Evolutionary conservation across 225 moss, liverwort and hornwort species (phyloP), one percentile per base, ranked within the genome.

Genomic region (Thuidium tamariscinum): DNA sequence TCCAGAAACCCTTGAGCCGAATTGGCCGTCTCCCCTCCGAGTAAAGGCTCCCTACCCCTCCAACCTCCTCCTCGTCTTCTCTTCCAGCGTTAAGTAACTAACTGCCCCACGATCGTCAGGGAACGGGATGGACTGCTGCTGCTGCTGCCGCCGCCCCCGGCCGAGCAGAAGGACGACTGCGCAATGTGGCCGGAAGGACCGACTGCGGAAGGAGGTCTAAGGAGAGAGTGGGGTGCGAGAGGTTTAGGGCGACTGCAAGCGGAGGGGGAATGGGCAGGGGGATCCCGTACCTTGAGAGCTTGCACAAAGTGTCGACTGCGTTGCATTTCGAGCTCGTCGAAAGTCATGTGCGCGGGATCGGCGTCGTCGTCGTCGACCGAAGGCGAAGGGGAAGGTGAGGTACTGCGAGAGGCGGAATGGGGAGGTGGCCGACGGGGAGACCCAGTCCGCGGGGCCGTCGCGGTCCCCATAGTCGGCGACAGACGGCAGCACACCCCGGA

Each of bases 321-420:
- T 83, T 94, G 94, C 94, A 93, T 94, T 90, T 93, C 91, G 29
- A 90, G 88, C 88, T 94, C 94, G 87, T 94, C 94, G 62, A 90
- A 94, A 32, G 93, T 92, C 89, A 94, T 88, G 83, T 91, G 92
- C 52, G 91, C 64, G 73, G 93, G 90, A 86, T 86, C 94, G 37
- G 61, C 82, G 57, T 89, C 90, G 72, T 85, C 88, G 46, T 89
- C 88, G 65, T 89, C 88, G 46, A 79, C 82, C n/a, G 82, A 89
- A 32, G 71, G 84, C 36, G 89, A 84, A 16, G 92, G 87, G 42
- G 92, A 87, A 7, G 89, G 88, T 48, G 92, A 92, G 14, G 77
- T n/a, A 74, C 90, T 90, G 72, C 86, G 84, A 62, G 88, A 81
- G 41, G 89, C 86, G 27, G 88, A 90, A 46, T 25, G 80, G 3